These are phyloP conservation scores for Saturnispora gosingensis DNA, from an alignment of 805 yeast genomes.

Conservation along the genomic window DNA sequence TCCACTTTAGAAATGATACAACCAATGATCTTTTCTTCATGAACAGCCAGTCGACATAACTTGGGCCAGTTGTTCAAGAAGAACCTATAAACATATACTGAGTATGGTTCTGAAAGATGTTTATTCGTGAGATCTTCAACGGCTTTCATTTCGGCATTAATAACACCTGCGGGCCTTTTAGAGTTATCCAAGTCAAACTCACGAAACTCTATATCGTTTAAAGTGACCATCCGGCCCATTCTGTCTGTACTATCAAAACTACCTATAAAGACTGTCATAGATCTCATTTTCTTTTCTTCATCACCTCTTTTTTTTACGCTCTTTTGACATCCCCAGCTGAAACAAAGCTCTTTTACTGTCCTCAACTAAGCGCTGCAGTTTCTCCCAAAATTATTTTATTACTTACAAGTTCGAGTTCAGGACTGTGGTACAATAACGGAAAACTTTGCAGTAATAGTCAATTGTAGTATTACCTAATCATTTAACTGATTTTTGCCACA, in stretches of 20 bases:
- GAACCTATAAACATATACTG: conserved; percentile 84
- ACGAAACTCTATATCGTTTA: conserved; percentile 6
- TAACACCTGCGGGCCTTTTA: conserved; percentile 8
- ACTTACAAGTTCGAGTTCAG: background rate
- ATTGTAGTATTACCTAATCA: background rate
- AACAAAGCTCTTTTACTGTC: background rate
- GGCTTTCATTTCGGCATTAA: conserved; percentile 37
- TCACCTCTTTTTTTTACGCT: background rate
- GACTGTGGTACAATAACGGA: background rate
- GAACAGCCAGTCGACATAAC: conserved; percentile 57
- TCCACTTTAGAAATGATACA: conserved; percentile 78
- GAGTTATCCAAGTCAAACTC: background rate
- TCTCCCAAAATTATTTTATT: background rate
- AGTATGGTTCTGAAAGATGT: conserved; percentile 89
- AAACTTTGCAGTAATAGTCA: background rate
- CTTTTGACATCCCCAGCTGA: background rate
- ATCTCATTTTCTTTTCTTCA: background rate
- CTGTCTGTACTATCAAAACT: background rate
- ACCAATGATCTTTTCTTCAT: conserved; percentile 47
- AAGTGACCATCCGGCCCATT: background rate
- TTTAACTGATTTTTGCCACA: background rate
- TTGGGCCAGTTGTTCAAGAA: conserved; percentile 89
- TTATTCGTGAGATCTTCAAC: conserved; percentile 51
- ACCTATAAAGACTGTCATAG: background rate
- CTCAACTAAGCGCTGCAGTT: background rate